These are phyloP conservation scores for Uncinocarpus reesii DNA, from an alignment of 2,329 filamentous ascomycete genomes.

Conservation along the genomic window DNA sequence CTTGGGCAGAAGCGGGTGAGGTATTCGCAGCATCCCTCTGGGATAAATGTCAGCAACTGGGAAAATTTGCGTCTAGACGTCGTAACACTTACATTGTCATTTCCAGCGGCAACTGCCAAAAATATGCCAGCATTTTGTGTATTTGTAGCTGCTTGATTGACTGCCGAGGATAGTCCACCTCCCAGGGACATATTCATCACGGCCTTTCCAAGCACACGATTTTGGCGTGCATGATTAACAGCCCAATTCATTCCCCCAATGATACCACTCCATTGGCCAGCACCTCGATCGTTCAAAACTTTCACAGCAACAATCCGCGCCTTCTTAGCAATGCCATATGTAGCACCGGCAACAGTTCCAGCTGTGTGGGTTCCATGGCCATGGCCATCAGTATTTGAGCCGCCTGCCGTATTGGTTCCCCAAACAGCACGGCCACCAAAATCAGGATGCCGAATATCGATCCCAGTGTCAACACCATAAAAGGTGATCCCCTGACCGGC, in stretches of 20 bases:
- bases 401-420: constrained; percentile 26
- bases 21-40: constrained; percentile 26
- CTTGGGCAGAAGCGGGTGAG: constrained; percentile 31
- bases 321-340: constrained; percentile 32
- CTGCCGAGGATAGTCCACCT: constrained; percentile 25
- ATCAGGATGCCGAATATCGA: constrained; percentile 26
- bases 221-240: constrained; percentile 25
- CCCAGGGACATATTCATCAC: constrained; percentile 32
- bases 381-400: constrained; percentile 18
- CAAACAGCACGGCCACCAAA: constrained; percentile 30
- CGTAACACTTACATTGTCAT: constrained; percentile 23
- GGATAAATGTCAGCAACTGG: background rate
- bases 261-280: constrained; percentile 38
- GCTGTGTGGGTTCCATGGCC: constrained; percentile 35
- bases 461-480: constrained; percentile 33
- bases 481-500: constrained; percentile 29
- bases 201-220: constrained; percentile 23
- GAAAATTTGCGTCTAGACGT: background rate
- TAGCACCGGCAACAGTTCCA: constrained; percentile 28
- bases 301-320: constrained; percentile 41
- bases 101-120: constrained; percentile 35
- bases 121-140: constrained; percentile 32
- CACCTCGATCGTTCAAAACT: constrained; percentile 38
- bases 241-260: constrained; percentile 41
- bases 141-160: constrained; percentile 32